Percentiles rank a stretch among this genome's conserved stretches.
phyloP scores from a whole-genome alignment of 108 stramenopile genomes.

The Fragilariopsis cylindrus region DNA sequence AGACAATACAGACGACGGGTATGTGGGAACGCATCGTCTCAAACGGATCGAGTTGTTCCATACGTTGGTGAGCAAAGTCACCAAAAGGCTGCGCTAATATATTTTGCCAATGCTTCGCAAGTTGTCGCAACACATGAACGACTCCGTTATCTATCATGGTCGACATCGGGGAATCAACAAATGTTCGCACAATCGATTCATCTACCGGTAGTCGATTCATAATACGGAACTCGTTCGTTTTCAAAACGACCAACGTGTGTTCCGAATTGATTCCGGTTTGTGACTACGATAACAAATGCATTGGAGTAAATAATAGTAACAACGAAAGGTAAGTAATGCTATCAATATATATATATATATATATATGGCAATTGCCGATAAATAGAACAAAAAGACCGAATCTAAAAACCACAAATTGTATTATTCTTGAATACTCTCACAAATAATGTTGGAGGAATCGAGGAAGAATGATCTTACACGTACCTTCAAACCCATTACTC shows the following conservation, averaged over 20 bases:
- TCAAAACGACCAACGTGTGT: conserved; percentile 33
- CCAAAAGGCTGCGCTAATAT: conserved; percentile 31
- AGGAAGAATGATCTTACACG: too few species aligned
- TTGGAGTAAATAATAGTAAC: too few species aligned
- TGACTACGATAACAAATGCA: not conserved
- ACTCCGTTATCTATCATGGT: conserved; percentile 49
- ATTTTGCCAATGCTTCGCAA: conserved; percentile 44
- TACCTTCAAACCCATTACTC: conserved; percentile 24
- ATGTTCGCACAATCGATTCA: conserved; percentile 40
- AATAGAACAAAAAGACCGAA: too few species aligned
- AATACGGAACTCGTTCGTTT: conserved; percentile 35
- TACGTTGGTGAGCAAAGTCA: conserved; percentile 41
- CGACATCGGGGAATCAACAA: conserved; percentile 28
- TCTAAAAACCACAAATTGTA: too few species aligned
- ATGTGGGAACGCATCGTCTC: conserved; percentile 46
- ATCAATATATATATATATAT: too few species aligned
- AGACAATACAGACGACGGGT: conserved; percentile 30
- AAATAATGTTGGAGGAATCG: too few species aligned
- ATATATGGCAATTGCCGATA: too few species aligned
- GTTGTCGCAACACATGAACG: conserved; percentile 32
- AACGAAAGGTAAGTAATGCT: too few species aligned
- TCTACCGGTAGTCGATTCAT: conserved; percentile 39
- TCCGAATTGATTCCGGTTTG: conserved; percentile 44
- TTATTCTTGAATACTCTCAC: too few species aligned
- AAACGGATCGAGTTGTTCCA: conserved; percentile 49